A percentile compares a stretch with the other conserved stretches of the same genome.
Evolutionary conservation across 1,139 yeast genomes (phyloP).

Genomic region (Hyphopichia wangnamkhiaoensis): DNA sequence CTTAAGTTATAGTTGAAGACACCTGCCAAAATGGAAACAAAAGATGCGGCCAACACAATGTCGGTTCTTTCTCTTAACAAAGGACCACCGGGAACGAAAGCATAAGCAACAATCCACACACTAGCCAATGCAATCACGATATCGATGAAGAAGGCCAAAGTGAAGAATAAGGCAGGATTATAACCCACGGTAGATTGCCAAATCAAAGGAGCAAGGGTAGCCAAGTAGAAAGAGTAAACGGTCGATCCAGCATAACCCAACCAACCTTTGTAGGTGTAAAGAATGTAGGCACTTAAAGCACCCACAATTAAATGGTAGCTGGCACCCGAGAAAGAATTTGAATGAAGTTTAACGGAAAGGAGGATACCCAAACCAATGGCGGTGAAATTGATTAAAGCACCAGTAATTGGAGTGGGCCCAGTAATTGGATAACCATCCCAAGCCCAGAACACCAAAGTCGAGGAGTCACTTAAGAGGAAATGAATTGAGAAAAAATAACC

Average conservation of each 20-base stretch:
- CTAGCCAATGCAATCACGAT: conserved; percentile 69
- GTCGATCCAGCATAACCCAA: conserved; percentile 80
- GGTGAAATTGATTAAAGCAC: conserved; percentile 68
- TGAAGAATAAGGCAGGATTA: conserved; percentile 59
- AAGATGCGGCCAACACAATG: conserved; percentile 52
- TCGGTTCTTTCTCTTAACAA: conserved; percentile 86
- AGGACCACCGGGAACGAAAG: conserved; percentile 95
- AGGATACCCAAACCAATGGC: conserved; percentile 60
- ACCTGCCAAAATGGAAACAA: conserved; percentile 47
- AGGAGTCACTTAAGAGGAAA: conserved; percentile 78
- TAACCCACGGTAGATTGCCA: conserved; percentile 60
- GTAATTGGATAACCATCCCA: conserved; percentile 91
- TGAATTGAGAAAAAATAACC: conserved; percentile 71
- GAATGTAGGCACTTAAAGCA: conserved; percentile 48
- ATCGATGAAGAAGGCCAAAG: conserved; percentile 56
- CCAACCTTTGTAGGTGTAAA: conserved; percentile 69
- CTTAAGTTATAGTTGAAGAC: conserved; percentile 35
- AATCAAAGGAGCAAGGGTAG: conserved; percentile 63
- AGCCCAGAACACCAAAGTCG: conserved; percentile 83
- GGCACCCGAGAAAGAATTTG: conserved; percentile 25
- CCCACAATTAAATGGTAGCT: conserved; percentile 41
- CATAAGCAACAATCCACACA: conserved; percentile 97
- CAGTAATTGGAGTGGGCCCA: conserved; percentile 91
- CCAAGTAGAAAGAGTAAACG: conserved; percentile 61
- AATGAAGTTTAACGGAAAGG: conserved; percentile 25